These are phyloP conservation scores for Monosporozyma servazzii DNA, from an alignment of 805 yeast species.

Conservation along the genomic window DNA sequence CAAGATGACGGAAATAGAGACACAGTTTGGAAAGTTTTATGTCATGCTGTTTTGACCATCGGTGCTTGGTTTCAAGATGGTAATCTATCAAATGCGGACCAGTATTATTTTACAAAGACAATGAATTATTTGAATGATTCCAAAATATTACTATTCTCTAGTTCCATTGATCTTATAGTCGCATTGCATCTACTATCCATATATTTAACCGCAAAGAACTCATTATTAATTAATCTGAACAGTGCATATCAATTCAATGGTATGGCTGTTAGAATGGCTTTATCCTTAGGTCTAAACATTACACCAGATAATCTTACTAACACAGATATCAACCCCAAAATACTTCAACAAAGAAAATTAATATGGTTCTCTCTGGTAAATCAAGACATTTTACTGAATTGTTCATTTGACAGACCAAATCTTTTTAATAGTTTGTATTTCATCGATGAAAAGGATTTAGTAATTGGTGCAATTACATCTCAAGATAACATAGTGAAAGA, in stretches of 20 bases:
- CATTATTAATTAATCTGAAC: slow-evolving; percentile 38
- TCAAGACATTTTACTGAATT: slow-evolving; percentile 54
- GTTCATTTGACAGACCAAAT: slow-evolving; percentile 19
- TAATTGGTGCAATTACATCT: not conserved
- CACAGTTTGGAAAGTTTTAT: slow-evolving; percentile 42
- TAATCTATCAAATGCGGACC: slow-evolving; percentile 40
- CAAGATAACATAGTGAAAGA: not conserved
- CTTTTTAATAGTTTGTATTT: slow-evolving; percentile 2
- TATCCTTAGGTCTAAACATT: slow-evolving; percentile 44
- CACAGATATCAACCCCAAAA: slow-evolving; percentile 8
- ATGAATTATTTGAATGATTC: slow-evolving; percentile 30
- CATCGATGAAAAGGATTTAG: not conserved
- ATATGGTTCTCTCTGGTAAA: slow-evolving; percentile 62
- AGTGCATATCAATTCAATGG: slow-evolving; percentile 52
- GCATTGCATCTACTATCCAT: slow-evolving; percentile 47
- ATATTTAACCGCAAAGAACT: slow-evolving; percentile 56
- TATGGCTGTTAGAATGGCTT: slow-evolving; percentile 55
- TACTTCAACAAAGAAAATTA: slow-evolving; percentile 41
- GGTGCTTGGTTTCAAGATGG: slow-evolving; percentile 62
- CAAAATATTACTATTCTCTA: slow-evolving; percentile 24
- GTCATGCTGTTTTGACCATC: slow-evolving; percentile 52
- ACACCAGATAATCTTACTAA: slow-evolving; percentile 37
- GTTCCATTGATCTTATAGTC: slow-evolving; percentile 45
- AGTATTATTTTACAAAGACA: slow-evolving; percentile 48
- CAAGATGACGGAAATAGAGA: slow-evolving; percentile 6